Evolutionary conservation across 371 early-diverging fungal species (phyloP), one percentile per base, ranked within the genome.

Genomic region (Rhizopus stolonifer): DNA sequence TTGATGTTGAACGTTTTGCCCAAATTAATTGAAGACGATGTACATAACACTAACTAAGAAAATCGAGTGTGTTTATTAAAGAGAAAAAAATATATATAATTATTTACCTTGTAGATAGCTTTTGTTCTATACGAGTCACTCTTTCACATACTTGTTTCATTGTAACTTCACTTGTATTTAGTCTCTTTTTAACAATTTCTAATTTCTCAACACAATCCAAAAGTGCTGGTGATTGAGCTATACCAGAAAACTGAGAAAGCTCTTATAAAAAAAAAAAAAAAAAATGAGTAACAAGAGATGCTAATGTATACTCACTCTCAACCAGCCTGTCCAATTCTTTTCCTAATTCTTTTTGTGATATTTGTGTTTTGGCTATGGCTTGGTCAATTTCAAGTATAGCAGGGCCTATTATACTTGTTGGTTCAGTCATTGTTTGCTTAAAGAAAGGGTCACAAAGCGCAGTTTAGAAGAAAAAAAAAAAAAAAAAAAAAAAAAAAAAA

Each of bases 1-100:
- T 80, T 99, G 57, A 78, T 99, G 34, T 87, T 87, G 49, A 36
- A 36, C 36, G 36, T 36, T 36, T 36, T 36, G n/a, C 36, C 36
- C n/a, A 36, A 36, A 36, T 36, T 36, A 15, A 36, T 36, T 36
- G 36, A 36, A 36, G 36, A 36, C 15, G 36, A 36, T 36, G 36
- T 36, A 36, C 36, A 36, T 7, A 36, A 11, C 39, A 15, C 39
- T 42, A 22, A 42, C 36, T 36, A 36, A 36, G 11, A 9, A 29
- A 29, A 6, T 29, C 6, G 11, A 29, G 9, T 6, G 15, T 36
- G 11, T 36, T 36, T 15, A 36, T 36, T n/a, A n/a, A 36, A 36
- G 6, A n/a, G 6, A 9, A 36, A n/a, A 6, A 15, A 36, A 3
- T n/a, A 36, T n/a, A 15, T 11, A 15, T 36, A 36, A n/a, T 15